phyloP scores from a whole-genome alignment of 306 rosid species.

The Cucurbita pepo region DNA sequence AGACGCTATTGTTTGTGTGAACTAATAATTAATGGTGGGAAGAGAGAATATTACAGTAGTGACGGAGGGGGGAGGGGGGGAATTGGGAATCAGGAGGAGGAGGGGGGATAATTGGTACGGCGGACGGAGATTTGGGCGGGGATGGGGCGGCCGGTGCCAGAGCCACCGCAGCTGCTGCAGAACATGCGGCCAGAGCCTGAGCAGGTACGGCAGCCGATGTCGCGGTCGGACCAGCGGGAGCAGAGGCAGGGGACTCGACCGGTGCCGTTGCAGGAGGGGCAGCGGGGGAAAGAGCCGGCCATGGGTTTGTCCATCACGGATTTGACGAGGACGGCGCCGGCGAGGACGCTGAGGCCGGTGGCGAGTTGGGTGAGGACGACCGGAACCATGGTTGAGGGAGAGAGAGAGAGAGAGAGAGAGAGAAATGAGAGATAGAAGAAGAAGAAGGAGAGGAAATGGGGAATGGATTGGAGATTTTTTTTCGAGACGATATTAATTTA shows the following conservation, averaged over 20 bases:
- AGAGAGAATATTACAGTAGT: neutral
- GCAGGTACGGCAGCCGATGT: constrained; percentile 63
- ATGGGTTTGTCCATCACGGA: constrained; percentile 71
- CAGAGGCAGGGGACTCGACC: constrained; percentile 75
- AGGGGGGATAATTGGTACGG: constrained; percentile 33
- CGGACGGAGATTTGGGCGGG: constrained; percentile 44
- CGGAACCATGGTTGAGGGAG: constrained; percentile 28
- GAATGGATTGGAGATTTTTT: neutral
- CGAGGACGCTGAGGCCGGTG: constrained; percentile 70
- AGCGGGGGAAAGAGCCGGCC: constrained; percentile 70
- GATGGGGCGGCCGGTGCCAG: constrained; percentile 75
- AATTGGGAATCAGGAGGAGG: neutral
- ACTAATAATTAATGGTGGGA: neutral
- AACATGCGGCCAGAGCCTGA: constrained; percentile 71
- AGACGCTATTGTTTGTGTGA: neutral
- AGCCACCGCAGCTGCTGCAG: constrained; percentile 74
- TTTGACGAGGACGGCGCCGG: constrained; percentile 72
- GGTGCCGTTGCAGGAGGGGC: constrained; percentile 71
- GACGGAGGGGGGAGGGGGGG: neutral
- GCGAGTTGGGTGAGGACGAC: constrained; percentile 65
- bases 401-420: neutral
- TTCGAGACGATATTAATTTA: neutral
- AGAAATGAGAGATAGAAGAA: neutral
- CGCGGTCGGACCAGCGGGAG: constrained; percentile 88
- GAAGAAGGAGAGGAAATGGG: too few relatives aligned